phyloP scores from a whole-genome alignment of 192 early-diverging fungal genomes.

The Gamsiella multidivaricata region DNA sequence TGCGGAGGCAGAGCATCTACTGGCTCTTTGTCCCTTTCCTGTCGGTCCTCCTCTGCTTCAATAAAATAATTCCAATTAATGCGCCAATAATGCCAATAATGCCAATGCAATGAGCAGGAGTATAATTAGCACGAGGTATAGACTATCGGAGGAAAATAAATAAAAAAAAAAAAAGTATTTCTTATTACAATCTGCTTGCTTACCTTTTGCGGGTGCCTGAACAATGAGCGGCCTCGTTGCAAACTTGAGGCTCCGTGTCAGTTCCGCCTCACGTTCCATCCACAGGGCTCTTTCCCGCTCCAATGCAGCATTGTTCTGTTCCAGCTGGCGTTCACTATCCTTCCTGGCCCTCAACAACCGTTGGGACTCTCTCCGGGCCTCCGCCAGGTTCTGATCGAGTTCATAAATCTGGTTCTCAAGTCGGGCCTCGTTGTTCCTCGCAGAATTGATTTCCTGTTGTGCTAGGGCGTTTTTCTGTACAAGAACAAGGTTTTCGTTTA shows the following conservation, averaged over 20 bases:
- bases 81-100: no score
- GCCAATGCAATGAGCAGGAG: no score
- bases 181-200: background rate
- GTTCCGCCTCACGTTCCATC: slow-evolving; percentile 60
- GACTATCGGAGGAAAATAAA: no score
- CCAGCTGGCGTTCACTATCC: slow-evolving; percentile 57
- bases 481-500: slow-evolving; percentile 47
- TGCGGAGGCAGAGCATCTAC: slow-evolving; percentile 17
- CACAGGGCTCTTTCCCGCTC: slow-evolving; percentile 58
- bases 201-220: slow-evolving; percentile 49
- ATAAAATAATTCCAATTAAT: no score
- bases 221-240: slow-evolving; percentile 45
- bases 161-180: no score
- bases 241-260: slow-evolving; percentile 56
- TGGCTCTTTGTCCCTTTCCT: background rate
- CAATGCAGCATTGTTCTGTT: slow-evolving; percentile 22
- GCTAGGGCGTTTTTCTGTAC: slow-evolving; percentile 50
- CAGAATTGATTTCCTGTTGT: slow-evolving; percentile 43
- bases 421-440: slow-evolving; percentile 41
- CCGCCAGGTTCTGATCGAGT: slow-evolving; percentile 55
- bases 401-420: slow-evolving; percentile 64
- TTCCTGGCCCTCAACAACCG: slow-evolving; percentile 50
- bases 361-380: slow-evolving; percentile 55
- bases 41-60: slow-evolving; percentile 11
- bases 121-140: no score